Evolutionary conservation across 2,329 filamentous ascomycete species (phyloP).

Genomic region (Dactylonectria estremocensis): DNA sequence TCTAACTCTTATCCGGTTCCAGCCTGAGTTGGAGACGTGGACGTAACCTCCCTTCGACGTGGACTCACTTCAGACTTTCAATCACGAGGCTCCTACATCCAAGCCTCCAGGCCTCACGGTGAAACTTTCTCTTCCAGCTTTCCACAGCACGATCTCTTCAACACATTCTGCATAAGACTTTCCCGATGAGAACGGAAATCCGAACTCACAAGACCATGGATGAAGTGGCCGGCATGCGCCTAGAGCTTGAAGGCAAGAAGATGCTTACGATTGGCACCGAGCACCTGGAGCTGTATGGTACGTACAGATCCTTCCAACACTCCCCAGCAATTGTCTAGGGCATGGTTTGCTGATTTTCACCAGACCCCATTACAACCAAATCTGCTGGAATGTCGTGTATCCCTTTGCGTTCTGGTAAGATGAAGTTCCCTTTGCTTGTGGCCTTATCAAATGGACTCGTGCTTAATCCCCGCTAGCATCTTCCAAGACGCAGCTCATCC

Average conservation of each 20-base stretch:
- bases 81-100: not conserved
- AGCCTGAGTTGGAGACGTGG: not conserved
- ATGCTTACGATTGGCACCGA: constrained; percentile 52
- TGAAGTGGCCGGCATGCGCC: constrained; percentile 44
- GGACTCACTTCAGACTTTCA: not conserved
- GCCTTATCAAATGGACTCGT: not conserved
- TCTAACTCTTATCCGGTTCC: not conserved
- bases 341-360: constrained; percentile 33
- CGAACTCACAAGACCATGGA: constrained; percentile 38
- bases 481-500: constrained; percentile 64
- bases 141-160: not conserved
- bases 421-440: constrained; percentile 1
- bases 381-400: constrained; percentile 40
- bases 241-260: constrained; percentile 50
- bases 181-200: constrained; percentile 4
- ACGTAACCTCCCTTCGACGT: not conserved
- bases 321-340: constrained; percentile 2
- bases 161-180: not conserved
- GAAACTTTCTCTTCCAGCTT: not conserved
- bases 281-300: constrained; percentile 55
- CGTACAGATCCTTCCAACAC: constrained; percentile 34
- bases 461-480: not conserved
- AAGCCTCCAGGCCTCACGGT: not conserved
- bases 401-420: constrained; percentile 37
- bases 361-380: constrained; percentile 43